A percentile compares a stretch with the other conserved stretches of the same genome.
These are phyloP conservation scores for Ganoderma meredithae DNA, from an alignment of 1,284 basidiomycete species.

Conservation along the genomic window DNA sequence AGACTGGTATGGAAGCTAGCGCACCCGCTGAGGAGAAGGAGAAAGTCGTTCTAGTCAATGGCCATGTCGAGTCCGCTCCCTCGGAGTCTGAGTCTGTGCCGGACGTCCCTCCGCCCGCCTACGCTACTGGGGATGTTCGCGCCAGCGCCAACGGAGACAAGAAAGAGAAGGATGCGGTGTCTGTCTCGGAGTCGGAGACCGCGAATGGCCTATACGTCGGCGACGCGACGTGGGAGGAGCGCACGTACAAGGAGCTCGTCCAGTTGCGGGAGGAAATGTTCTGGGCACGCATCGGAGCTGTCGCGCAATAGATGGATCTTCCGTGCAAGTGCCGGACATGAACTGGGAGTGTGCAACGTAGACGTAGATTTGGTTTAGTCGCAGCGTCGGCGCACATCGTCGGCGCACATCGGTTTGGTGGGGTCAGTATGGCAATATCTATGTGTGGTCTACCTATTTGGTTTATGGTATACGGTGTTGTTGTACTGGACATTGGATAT, in stretches of 20 bases:
- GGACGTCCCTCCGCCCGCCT: not conserved
- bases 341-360: not conserved
- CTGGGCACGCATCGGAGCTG: conserved; percentile 82
- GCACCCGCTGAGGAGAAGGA: not conserved
- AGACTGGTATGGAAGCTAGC: not conserved
- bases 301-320: conserved; percentile 42
- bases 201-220: conserved; percentile 47
- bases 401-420: not conserved
- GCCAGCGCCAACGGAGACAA: not conserved
- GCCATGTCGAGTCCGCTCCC: conserved; percentile 4
- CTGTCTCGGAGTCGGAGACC: conserved; percentile 22
- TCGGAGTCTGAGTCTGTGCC: conserved; percentile 8
- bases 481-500: conserved; percentile 11
- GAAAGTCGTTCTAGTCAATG: conserved; percentile 6
- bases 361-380: not conserved
- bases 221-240: conserved; percentile 86
- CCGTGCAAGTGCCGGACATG: not conserved
- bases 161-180: conserved; percentile 9
- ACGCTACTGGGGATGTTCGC: not conserved
- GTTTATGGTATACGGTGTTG: conserved; percentile 12
- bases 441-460: conserved; percentile 12
- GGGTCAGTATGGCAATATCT: conserved; percentile 6
- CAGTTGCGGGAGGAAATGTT: conserved; percentile 90
- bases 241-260: conserved; percentile 87
- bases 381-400: not conserved